Evolutionary conservation across 805 yeast species (phyloP), one percentile per base, ranked within the genome.

Genomic region (Saccharomycopsis javanensis): DNA sequence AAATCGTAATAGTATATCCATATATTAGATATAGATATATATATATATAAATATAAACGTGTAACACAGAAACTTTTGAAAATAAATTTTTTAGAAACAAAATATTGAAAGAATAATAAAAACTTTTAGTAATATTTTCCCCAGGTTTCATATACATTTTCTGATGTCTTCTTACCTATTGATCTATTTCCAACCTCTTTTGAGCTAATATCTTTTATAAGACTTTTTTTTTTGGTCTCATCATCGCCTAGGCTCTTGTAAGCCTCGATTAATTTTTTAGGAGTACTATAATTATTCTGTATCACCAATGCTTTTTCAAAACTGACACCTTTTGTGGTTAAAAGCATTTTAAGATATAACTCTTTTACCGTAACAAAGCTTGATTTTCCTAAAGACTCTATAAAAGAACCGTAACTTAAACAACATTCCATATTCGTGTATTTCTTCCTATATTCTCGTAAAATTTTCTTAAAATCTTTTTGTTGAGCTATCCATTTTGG

Each of bases 271-370:
- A 92, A 73, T 18, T 65, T 67, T 35, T 72, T 71, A 0, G 97
- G 94, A 0, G 97, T 91, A 2, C 82, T 81, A 65, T 75, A 94
- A 46, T 75, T 67, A 18, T 73, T 72, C 69, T 91, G 97, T 8
- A 94, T 82, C 6, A 81, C 80, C 8, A 81, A 66, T 0, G 99
- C 99, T 66, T 87, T 89, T 61, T 92, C 97, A 31, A 88, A 70
- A 0, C 96, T 81, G 1, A 94, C 75, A 0, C 98, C 99, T 60
- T 80, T 78, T 1, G 86, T 77, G 2, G 90, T 79, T 85, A 90
- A 81, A 23, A 94, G 75, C 84, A 89, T 82, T 50, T 79, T 74
- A 1, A 89, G 71, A 63, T 82, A 92, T 64, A 88, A 71, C 61
- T 92, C 97, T 51, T 81, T 81, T 0, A 88, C 81, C 0, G 96